Evolutionary conservation across 75 land plant genomes (phyloP).

Genomic region (Azolla pinnata): DNA sequence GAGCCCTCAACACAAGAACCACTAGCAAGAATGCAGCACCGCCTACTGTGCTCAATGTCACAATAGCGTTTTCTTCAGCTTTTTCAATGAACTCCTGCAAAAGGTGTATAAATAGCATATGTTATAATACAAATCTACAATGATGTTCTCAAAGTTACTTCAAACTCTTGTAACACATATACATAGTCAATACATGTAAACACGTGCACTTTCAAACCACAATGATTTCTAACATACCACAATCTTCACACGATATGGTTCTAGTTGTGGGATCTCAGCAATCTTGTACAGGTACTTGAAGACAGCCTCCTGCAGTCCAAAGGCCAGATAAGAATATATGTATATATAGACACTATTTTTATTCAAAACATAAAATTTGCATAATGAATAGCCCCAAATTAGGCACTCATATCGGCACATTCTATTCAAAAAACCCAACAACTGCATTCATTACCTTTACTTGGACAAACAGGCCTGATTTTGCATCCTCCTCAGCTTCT

Average conservation of each 20-base stretch:
- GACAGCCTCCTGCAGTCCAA: slow-evolving; percentile 50
- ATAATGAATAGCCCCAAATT: neutral
- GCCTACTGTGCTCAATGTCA: slow-evolving; percentile 54
- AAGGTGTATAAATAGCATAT: neutral
- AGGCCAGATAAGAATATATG: neutral
- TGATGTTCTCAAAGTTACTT: neutral
- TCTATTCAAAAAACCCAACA: neutral
- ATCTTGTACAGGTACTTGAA: slow-evolving; percentile 65
- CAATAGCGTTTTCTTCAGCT: slow-evolving; percentile 54
- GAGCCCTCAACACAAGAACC: slow-evolving; percentile 30
- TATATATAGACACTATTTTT: neutral
- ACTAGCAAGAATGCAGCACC: slow-evolving; percentile 35
- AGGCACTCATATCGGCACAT: neutral
- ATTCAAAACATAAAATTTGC: neutral
- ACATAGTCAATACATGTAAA: neutral
- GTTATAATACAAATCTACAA: neutral
- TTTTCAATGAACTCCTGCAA: slow-evolving; percentile 58
- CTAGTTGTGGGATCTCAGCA: slow-evolving; percentile 60
- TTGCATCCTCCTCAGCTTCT: neutral
- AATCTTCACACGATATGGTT: slow-evolving; percentile 44
- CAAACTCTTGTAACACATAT: neutral
- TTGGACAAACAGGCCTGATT: neutral
- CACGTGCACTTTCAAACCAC: neutral
- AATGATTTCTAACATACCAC: too few species aligned
- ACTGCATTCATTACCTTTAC: neutral